phyloP scores from a whole-genome alignment of 805 yeast species.

The Yarrowia hollandica region DNA sequence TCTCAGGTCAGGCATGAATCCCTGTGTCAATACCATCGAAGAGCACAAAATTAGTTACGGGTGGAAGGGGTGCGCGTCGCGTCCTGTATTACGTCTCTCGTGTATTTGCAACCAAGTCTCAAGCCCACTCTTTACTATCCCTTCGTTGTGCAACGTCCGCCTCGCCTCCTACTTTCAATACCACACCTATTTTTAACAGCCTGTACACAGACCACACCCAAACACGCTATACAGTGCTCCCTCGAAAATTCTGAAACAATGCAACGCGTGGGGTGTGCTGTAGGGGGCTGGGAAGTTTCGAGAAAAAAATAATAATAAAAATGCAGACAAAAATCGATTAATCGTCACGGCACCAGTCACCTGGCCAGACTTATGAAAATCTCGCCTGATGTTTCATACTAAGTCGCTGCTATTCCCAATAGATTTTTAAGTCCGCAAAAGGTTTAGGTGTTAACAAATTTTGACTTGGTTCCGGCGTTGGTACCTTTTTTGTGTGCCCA shows the following conservation, averaged over 20 bases:
- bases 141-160: background rate
- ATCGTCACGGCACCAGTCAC: background rate
- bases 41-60: too few species aligned
- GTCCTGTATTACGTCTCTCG: background rate
- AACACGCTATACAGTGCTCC: conserved; percentile 15
- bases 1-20: background rate
- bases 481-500: background rate
- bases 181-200: conserved; percentile 18
- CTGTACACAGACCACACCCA: background rate
- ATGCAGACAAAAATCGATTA: background rate
- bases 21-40: background rate
- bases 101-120: background rate
- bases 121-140: background rate
- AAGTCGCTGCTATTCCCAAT: too few species aligned
- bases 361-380: too few species aligned
- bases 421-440: background rate
- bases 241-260: conserved; percentile 20
- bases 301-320: background rate
- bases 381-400: too few species aligned
- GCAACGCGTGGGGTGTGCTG: background rate
- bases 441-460: too few species aligned
- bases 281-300: background rate
- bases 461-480: background rate
- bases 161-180: conserved; percentile 13
- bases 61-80: too few species aligned